phyloP scores from a whole-genome alignment of 306 rosid genomes.

The Betula pendula region DNA sequence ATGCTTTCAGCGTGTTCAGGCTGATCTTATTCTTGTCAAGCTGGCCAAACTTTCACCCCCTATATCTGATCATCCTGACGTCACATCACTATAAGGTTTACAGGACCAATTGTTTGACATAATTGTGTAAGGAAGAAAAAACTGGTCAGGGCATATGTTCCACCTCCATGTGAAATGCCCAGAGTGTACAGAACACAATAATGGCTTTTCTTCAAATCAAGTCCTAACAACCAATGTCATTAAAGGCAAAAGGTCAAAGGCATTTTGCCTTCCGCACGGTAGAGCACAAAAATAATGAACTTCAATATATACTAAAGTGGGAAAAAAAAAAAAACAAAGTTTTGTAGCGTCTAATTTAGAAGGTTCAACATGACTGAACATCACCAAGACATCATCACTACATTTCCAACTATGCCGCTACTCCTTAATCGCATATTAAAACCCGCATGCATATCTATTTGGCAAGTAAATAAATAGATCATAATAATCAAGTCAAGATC shows the following conservation, averaged over 20 bases:
- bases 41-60: neutral
- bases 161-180: neutral
- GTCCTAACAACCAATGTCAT: neutral
- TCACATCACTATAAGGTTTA: neutral
- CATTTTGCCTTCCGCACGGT: neutral
- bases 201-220: neutral
- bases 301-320: neutral
- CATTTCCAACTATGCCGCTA: neutral
- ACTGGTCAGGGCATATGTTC: neutral
- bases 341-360: neutral
- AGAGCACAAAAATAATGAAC: neutral
- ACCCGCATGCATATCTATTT: neutral
- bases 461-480: neutral
- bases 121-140: no score
- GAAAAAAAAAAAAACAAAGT: neutral
- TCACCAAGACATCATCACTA: neutral
- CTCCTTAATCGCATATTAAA: neutral
- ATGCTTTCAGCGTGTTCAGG: neutral
- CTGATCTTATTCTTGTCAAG: constrained; percentile 1
- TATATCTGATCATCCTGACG: neutral
- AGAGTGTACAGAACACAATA: neutral
- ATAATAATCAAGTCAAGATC: neutral
- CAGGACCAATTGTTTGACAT: neutral
- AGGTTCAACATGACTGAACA: neutral
- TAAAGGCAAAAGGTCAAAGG: neutral